A percentile compares a stretch with the other conserved stretches of the same genome.
These are phyloP conservation scores for Gossypium schwendimanii DNA, from an alignment of 441 rosid genomes.

Conservation along the genomic window DNA sequence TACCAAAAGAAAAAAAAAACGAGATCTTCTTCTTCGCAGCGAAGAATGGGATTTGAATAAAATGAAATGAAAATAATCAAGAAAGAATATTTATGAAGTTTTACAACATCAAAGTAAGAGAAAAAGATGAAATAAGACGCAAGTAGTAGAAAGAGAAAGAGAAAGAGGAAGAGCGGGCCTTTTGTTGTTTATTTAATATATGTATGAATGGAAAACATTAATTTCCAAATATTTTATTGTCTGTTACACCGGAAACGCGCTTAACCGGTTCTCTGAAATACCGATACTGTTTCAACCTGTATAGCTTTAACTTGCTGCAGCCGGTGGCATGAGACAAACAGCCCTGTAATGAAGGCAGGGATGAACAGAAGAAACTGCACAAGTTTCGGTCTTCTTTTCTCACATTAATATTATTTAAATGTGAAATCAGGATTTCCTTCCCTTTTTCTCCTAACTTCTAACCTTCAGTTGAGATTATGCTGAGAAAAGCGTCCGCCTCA, in stretches of 20 bases:
- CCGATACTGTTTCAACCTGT: not conserved
- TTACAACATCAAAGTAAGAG: not conserved
- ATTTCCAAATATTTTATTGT: not conserved
- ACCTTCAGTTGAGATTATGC: constrained; percentile 27
- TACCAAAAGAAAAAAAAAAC: too few species aligned
- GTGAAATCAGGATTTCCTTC: not conserved
- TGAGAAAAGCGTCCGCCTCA: constrained; percentile 14
- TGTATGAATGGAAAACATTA: not conserved
- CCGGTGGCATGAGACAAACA: constrained; percentile 15
- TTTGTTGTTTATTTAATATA: not conserved
- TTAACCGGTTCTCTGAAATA: constrained; percentile 8
- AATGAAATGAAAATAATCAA: not conserved
- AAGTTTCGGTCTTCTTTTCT: constrained; percentile 8
- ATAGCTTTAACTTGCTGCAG: constrained; percentile 19
- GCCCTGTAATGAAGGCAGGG: not conserved
- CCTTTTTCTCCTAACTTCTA: not conserved
- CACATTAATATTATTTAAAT: not conserved
- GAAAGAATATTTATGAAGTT: not conserved
- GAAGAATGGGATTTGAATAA: constrained; percentile 3
- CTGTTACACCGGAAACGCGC: constrained; percentile 9
- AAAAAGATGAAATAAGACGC: not conserved
- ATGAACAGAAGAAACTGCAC: not conserved
- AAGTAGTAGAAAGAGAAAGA: not conserved
- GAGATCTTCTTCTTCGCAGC: not conserved
- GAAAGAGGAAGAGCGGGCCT: not conserved